A percentile compares a stretch with the other conserved stretches of the same genome.
Evolutionary conservation across 768 basidiomycete species (phyloP).

Genomic region (Tulasnella sp.): DNA sequence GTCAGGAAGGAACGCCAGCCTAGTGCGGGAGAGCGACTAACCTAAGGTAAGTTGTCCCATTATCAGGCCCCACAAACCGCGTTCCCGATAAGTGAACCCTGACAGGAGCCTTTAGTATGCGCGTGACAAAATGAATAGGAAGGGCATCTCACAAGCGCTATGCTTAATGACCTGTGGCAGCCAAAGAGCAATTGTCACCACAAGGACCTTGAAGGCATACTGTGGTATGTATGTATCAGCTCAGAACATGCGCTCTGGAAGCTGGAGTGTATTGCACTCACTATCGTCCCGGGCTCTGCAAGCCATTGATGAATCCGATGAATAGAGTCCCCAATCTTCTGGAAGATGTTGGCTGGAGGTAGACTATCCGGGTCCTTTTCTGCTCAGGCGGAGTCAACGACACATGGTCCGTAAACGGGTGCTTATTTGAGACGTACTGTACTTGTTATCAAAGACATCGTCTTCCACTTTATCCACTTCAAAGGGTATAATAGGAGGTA

Average conservation of each 20-base stretch:
- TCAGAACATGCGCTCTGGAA: neutral
- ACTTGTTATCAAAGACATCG: conserved; percentile 35
- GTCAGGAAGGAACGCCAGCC: neutral
- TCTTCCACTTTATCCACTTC: conserved; percentile 37
- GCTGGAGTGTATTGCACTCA: conserved; percentile 31
- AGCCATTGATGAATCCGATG: conserved; percentile 44
- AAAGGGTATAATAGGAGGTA: neutral
- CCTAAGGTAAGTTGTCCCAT: conserved; percentile 59
- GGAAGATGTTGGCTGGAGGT: conserved; percentile 46
- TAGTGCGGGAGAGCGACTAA: neutral
- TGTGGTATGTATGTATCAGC: conserved; percentile 30
- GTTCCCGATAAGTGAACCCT: conserved; percentile 47
- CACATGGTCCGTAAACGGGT: neutral
- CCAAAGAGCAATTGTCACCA: conserved; percentile 53
- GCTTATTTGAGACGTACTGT: conserved; percentile 24
- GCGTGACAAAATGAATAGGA: neutral
- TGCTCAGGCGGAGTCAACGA: conserved; percentile 29
- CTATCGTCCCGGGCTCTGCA: conserved; percentile 44
- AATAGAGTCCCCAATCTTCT: conserved; percentile 42
- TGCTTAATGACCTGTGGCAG: conserved; percentile 45
- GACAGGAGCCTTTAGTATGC: neutral
- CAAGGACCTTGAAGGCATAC: conserved; percentile 52
- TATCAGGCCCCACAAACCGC: conserved; percentile 56
- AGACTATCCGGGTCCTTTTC: conserved; percentile 50
- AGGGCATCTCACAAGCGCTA: conserved; percentile 43